Conservation (phyloP, 2,329 filamentous ascomycete species). For the Colletotrichum navitas region DNA sequence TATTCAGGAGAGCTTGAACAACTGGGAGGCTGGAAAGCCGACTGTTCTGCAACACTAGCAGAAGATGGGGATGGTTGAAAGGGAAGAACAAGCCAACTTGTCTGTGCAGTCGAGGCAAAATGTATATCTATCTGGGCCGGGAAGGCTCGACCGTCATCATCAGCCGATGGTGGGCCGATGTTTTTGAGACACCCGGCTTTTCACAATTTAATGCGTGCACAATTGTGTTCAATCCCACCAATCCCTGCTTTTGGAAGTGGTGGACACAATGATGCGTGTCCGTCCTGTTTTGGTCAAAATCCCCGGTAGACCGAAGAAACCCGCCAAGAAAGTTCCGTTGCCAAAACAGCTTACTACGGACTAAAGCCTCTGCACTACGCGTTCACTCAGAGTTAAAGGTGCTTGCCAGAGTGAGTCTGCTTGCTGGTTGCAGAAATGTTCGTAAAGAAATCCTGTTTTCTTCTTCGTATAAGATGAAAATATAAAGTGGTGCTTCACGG, state of each 20-base stretch:
- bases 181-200: constrained; percentile 34
- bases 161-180: constrained; percentile 41
- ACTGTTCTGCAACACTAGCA: constrained; percentile 64
- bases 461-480: no score
- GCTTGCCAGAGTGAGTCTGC: not conserved
- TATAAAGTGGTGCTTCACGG: no score
- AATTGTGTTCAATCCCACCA: not conserved
- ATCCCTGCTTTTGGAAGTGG: constrained; percentile 7
- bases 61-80: not conserved
- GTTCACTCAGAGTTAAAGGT: constrained; percentile 8
- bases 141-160: constrained; percentile 35
- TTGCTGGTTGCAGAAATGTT: not conserved
- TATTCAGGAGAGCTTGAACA: constrained; percentile 81
- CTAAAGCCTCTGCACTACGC: not conserved
- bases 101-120: not conserved
- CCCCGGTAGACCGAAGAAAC: constrained; percentile 13
- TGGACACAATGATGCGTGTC: constrained; percentile 24
- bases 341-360: not conserved
- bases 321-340: not conserved
- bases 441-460: no score
- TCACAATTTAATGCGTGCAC: constrained; percentile 29
- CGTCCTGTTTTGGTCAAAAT: constrained; percentile 39
- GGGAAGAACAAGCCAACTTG: not conserved
- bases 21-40: constrained; percentile 84
- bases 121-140: constrained; percentile 10